phyloP scores from a whole-genome alignment of 1,284 basidiomycete genomes.

The Cystobasidium slooffiae region DNA sequence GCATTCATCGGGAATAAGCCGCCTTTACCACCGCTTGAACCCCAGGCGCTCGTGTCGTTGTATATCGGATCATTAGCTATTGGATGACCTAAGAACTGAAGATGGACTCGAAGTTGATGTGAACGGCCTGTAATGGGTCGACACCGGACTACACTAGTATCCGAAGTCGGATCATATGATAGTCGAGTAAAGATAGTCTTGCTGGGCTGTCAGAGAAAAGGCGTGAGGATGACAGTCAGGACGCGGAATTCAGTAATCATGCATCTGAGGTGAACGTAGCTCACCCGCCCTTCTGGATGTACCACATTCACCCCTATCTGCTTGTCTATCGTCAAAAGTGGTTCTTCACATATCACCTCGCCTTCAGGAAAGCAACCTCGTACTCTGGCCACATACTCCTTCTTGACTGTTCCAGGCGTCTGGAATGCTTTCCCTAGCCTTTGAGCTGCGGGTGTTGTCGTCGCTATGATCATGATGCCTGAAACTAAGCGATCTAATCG shows the following conservation, averaged over 20 bases:
- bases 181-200: slow-evolving; percentile 87
- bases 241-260: too few species aligned
- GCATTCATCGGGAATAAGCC: slow-evolving; percentile 59
- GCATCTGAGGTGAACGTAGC: slow-evolving; percentile 46
- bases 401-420: slow-evolving; percentile 73
- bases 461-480: slow-evolving; percentile 92
- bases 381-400: slow-evolving; percentile 89
- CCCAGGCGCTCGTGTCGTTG: slow-evolving; percentile 80
- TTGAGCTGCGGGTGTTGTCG: slow-evolving; percentile 73
- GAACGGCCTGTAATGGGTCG: slow-evolving; percentile 62
- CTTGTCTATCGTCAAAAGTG: slow-evolving; percentile 81
- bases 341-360: slow-evolving; percentile 80
- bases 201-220: slow-evolving; percentile 64
- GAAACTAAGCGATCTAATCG: slow-evolving; percentile 92
- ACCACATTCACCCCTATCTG: slow-evolving; percentile 61
- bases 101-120: slow-evolving; percentile 93
- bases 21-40: slow-evolving; percentile 73
- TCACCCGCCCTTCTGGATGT: slow-evolving; percentile 87
- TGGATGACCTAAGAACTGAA: slow-evolving; percentile 90
- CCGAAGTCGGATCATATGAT: slow-evolving; percentile 77
- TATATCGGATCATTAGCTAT: slow-evolving; percentile 93
- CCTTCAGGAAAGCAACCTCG: slow-evolving; percentile 82
- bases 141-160: slow-evolving; percentile 89
- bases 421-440: slow-evolving; percentile 76
- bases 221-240: too few species aligned